Evolutionary conservation across 2,329 filamentous ascomycete species (phyloP).

Genomic region (Cladorrhinum sp.): DNA sequence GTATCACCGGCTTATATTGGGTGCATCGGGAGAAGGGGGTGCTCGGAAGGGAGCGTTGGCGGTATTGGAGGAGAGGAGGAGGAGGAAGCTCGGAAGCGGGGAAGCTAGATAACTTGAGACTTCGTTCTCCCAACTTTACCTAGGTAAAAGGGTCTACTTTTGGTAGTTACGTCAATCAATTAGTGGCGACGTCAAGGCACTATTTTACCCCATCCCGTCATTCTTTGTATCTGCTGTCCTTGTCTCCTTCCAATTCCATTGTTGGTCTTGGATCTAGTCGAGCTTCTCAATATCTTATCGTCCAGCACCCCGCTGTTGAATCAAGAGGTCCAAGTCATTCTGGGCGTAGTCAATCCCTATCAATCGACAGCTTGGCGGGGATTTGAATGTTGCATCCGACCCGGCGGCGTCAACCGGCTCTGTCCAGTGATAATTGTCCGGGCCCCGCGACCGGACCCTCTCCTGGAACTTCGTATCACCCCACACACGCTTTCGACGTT

Average conservation of each 20-base stretch:
- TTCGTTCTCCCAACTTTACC: not conserved
- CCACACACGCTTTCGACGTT: not conserved
- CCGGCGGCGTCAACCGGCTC: not conserved
- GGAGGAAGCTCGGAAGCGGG: conserved; percentile 16
- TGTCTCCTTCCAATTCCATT: not conserved
- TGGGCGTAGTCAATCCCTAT: not conserved
- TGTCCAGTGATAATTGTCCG: not conserved
- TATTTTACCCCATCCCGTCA: not conserved
- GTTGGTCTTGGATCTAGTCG: not conserved
- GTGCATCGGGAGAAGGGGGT: not conserved
- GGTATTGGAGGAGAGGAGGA: conserved; percentile 1
- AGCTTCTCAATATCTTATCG: not conserved
- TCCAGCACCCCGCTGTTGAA: not conserved
- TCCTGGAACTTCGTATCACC: not conserved
- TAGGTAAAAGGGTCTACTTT: not conserved
- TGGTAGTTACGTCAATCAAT: conserved; percentile 4
- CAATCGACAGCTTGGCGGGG: too few relatives aligned
- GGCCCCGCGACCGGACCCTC: not conserved
- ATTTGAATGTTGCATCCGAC: not conserved
- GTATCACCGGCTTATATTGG: conserved; percentile 28
- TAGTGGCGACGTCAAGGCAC: not conserved
- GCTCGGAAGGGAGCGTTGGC: conserved; percentile 1
- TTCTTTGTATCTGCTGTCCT: not conserved
- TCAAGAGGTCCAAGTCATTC: not conserved
- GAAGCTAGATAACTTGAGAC: conserved; percentile 1